These are phyloP conservation scores for Mortierella sp. DNA, from an alignment of 371 early-diverging fungal species.

Conservation along the genomic window DNA sequence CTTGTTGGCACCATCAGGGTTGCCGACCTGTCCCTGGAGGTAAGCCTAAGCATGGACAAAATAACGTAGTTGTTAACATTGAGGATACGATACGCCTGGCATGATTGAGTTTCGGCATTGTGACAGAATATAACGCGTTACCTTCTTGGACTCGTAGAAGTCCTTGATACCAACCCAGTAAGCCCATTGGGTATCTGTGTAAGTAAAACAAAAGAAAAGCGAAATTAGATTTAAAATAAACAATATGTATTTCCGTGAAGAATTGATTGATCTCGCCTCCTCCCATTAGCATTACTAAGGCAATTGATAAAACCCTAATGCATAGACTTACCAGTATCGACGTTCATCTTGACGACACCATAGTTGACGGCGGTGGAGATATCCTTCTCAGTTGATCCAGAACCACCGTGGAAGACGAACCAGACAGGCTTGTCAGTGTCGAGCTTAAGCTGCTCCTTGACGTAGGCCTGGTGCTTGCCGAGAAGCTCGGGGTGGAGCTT, in stretches of 20 bases:
- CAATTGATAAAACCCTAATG: neutral
- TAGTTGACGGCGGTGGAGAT: constrained; percentile 83
- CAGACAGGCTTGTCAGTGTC: constrained; percentile 81
- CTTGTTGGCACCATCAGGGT: constrained; percentile 91
- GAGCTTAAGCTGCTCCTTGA: constrained; percentile 73
- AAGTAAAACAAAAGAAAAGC: neutral
- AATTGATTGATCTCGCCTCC: neutral
- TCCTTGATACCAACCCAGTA: constrained; percentile 60
- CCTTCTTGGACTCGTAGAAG: constrained; percentile 59
- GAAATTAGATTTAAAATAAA: constrained; percentile 1
- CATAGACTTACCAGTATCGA: constrained; percentile 79
- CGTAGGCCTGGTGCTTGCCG: constrained; percentile 87
- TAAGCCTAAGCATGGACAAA: constrained; percentile 62
- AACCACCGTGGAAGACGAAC: constrained; percentile 97
- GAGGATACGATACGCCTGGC: no score
- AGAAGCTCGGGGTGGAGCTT: constrained; percentile 89
- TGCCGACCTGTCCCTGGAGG: constrained; percentile 91
- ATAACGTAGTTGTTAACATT: neutral
- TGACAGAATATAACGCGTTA: constrained; percentile 5
- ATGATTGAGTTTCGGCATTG: neutral
- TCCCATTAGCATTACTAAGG: no score
- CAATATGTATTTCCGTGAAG: constrained; percentile 10
- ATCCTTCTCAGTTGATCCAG: constrained; percentile 86
- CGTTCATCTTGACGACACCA: constrained; percentile 96
- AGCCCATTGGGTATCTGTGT: constrained; percentile 60